phyloP scores from a whole-genome alignment of 2,329 filamentous ascomycete species.

The Parafenestella ontariensis region DNA sequence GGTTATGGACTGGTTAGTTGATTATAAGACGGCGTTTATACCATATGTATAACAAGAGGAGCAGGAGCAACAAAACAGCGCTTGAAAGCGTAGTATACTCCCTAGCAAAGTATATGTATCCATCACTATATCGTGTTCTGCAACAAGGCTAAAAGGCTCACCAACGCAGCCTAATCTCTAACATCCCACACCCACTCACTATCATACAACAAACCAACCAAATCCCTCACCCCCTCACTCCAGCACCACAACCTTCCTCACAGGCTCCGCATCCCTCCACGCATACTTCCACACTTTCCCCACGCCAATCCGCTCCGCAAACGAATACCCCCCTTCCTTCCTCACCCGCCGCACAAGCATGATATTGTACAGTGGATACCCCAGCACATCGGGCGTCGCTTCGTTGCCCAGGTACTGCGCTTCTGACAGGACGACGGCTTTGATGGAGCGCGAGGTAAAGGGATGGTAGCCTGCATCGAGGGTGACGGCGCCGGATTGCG shows the following conservation, averaged over 20 bases:
- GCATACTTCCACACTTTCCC: constrained; percentile 6
- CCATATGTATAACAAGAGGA: too few species aligned
- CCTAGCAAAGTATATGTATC: too few species aligned
- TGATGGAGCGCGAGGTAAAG: not conserved
- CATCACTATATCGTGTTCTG: too few species aligned
- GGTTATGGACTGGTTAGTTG: too few species aligned
- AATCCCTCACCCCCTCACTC: not conserved
- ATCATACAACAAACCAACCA: too few species aligned
- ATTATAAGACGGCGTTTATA: too few species aligned
- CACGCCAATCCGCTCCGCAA: constrained; percentile 1
- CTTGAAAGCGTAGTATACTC: too few species aligned
- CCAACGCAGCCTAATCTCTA: too few species aligned
- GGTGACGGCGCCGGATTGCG: not conserved
- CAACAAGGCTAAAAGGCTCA: too few species aligned
- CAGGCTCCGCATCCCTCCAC: not conserved
- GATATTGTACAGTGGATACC: constrained; percentile 9
- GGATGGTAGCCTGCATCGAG: not conserved
- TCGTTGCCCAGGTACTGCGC: constrained; percentile 11
- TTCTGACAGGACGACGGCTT: constrained; percentile 3
- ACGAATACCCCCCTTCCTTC: not conserved
- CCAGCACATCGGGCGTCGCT: not conserved
- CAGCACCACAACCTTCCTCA: not conserved
- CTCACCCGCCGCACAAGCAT: constrained; percentile 2
- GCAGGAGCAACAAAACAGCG: too few species aligned
- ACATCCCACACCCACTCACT: too few species aligned